Evolutionary conservation across 2,329 filamentous ascomycete species (phyloP).

Genomic region (Fusarium marasasianum): DNA sequence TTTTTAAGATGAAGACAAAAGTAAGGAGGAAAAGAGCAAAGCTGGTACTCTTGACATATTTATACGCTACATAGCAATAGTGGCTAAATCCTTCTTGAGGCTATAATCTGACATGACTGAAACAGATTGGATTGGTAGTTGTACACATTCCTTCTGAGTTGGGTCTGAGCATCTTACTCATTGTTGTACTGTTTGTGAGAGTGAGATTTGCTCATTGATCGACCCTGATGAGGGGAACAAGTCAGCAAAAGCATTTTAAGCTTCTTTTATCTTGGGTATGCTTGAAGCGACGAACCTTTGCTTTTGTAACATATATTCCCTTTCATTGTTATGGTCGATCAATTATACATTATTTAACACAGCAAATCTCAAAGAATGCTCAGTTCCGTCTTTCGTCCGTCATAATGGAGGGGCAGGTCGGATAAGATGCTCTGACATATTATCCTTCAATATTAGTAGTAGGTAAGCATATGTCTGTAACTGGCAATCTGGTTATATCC

Average conservation of each 20-base stretch:
- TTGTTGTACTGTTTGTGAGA: not conserved
- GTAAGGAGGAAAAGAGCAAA: not conserved
- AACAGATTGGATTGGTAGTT: not conserved
- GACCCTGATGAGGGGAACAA: not conserved
- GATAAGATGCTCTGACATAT: not conserved
- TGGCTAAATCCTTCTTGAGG: not conserved
- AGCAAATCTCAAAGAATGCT: not conserved
- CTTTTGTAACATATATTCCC: not conserved
- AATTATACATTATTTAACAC: too few species aligned
- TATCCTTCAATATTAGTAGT: not conserved
- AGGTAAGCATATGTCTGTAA: not conserved
- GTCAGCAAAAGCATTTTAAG: not conserved
- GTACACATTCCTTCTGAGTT: not conserved
- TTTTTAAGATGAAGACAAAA: not conserved
- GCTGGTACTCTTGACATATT: not conserved
- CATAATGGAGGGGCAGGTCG: not conserved
- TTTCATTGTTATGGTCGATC: too few species aligned
- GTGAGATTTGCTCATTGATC: conserved; percentile 4
- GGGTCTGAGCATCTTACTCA: not conserved
- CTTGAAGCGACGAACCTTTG: not conserved
- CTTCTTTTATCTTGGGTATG: not conserved
- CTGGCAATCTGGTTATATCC: not conserved
- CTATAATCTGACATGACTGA: conserved; percentile 21
- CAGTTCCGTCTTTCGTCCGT: not conserved
- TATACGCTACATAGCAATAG: not conserved